Percentiles rank a stretch among this genome's conserved stretches.
Evolutionary conservation across 345 rosid genomes (phyloP).

Genomic region (Eucalyptus caleyi): DNA sequence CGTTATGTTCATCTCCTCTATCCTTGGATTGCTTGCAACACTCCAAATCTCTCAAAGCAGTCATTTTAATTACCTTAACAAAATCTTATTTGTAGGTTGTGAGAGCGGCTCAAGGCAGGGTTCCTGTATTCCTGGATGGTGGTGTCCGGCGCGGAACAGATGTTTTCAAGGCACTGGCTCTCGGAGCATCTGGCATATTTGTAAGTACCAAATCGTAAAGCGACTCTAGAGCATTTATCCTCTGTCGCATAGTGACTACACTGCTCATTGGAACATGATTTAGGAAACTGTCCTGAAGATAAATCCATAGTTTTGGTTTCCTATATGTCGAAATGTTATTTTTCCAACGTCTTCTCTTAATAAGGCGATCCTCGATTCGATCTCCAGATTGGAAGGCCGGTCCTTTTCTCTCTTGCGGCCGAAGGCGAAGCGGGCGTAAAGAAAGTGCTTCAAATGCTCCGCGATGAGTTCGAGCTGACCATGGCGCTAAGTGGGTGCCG

Average conservation of each 20-base stretch:
- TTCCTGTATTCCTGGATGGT: slow-evolving; percentile 86
- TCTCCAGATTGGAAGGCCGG: slow-evolving; percentile 80
- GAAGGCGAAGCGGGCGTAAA: slow-evolving; percentile 62
- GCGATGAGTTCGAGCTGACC: slow-evolving; percentile 70
- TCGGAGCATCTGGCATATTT: slow-evolving; percentile 92
- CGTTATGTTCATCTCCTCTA: background rate
- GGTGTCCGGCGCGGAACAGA: slow-evolving; percentile 98
- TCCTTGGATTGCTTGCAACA: background rate
- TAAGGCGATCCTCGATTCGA: background rate
- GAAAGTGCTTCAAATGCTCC: slow-evolving; percentile 62
- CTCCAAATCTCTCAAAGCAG: background rate
- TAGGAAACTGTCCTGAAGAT: background rate
- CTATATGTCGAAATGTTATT: background rate
- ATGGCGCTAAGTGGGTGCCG: slow-evolving; percentile 85
- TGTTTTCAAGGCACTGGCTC: slow-evolving; percentile 91
- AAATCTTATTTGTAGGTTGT: slow-evolving; percentile 61
- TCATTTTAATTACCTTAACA: background rate
- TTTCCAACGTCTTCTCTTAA: background rate
- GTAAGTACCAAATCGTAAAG: slow-evolving; percentile 52
- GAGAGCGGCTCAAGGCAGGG: slow-evolving; percentile 70
- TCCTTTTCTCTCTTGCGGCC: slow-evolving; percentile 61
- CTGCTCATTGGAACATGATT: background rate
- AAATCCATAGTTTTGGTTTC: background rate
- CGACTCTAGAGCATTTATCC: background rate
- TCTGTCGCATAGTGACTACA: background rate